Base-by-base conservation (phyloP, 768 basidiomycete genomes). In the Neoboletus magnificus region DNA sequence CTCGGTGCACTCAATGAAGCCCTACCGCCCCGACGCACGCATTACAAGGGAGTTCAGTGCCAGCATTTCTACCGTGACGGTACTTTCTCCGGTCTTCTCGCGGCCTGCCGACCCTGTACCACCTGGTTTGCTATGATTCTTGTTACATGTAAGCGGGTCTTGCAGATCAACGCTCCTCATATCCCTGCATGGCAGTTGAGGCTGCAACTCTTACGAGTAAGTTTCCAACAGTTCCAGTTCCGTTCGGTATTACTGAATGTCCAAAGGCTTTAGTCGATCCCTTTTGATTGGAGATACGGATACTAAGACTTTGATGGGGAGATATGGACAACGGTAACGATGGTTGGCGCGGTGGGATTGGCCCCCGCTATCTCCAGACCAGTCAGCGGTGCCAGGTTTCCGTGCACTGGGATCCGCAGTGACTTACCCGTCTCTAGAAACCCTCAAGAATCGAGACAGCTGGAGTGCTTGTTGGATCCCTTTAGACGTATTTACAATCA, bases 261-360 rank as follows among this genome's bases (percentile, higher is more conserved):
- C 44, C 37, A 16, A 18, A 30, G 5, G 35, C 9, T 15, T 7
- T 35, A 12, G 40, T 55, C 30, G 46, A 49, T n/a, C 18, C 52
- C 15, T 60, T 59, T 56, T 43, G 55, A 15, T 25, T 63, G 29
- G 27, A 54, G 37, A 55, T 56, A 49, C 27, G 40, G n/a, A n/a
- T n/a, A n/a, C n/a, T n/a, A 56, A 46, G 57, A 29, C 46, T 59
- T n/a, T 56, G 61, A n/a, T n/a, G n/a, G n/a, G n/a, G n/a, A n/a
- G n/a, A n/a, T n/a, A n/a, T n/a, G n/a, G n/a, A n/a, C 62, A 27
- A 46, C 52, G 12, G 18, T 50, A 36, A 39, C 35, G 16, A n/a
- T n/a, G n/a, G n/a, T n/a, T n/a, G n/a, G n/a, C n/a, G n/a, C n/a
- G n/a, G n/a, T n/a, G n/a, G n/a, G n/a, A n/a, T n/a, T n/a, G n/a